Base-by-base conservation (phyloP, 768 basidiomycete genomes). In the Rhodotorula babjevae region DNA sequence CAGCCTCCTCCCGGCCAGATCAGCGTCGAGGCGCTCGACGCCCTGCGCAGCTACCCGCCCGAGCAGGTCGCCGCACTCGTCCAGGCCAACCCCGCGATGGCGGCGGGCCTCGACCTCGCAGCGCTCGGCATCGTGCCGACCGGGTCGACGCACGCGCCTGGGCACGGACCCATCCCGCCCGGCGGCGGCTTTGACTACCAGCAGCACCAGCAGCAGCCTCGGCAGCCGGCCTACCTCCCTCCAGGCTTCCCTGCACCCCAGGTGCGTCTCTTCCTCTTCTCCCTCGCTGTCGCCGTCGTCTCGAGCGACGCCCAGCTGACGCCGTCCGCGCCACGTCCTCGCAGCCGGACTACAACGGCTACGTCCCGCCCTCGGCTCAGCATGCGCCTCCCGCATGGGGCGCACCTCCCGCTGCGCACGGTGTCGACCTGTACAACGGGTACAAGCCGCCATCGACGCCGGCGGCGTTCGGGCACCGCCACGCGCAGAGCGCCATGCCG, bases 301-400 rank as follows among this genome's bases (percentile, higher is more conserved):
- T 9, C n/a, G 29, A 2, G 8, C 29, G 14, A 18, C 47, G 19
- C 29, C 5, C 29, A 25, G 12, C 50, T 25, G 10, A 36, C 49
- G 16, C 36, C 14, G 7, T n/a, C n/a, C n/a, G n/a, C n/a, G n/a
- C n/a, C n/a, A 40, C 27, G 11, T 6, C 16, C 36, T 44, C 16
- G 55, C 19, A 60, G 21, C 23, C 46, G 14, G 36, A 4, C 36
- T 72, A 72, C 71, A 29, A 67, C 71, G 71, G 71, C 25, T 72
- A 72, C 71, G 55, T 63, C 25, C 71, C 71, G 25, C 71, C 71
- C 8, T 3, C 59, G 8, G 5, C 57, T 7, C 40, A 56, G 16
- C 53, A n/a, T 19, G 36, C 27, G 8, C 31, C 16, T 8, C 3
- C 21, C n/a, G 31, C 29, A 3, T n/a, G 60, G 16, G 29, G 25